Base-by-base conservation (phyloP, 768 basidiomycete species). In the Rhodotorula kratochvilovae region DNA sequence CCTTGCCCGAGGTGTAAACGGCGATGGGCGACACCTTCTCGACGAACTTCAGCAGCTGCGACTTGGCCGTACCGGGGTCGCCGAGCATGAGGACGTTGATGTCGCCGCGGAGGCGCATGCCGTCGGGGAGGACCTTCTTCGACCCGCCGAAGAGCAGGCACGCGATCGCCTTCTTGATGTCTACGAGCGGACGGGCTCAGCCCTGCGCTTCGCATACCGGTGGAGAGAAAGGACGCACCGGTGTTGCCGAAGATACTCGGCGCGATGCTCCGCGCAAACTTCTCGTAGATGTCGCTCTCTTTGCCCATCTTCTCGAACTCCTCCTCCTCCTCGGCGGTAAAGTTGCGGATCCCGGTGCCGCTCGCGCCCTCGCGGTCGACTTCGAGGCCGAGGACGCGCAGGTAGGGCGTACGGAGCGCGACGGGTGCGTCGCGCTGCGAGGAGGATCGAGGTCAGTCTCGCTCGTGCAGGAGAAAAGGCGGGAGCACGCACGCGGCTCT, bases 1-100 rank as follows among this genome's bases (percentile, higher is more conserved):
- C 96, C 79, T 99, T 99, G 8, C 96, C 96, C 27, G 94, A 96
- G 0, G 96, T 98, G 80, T 99, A 98, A 1, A 99, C 96, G 1
- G 95, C 91, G 71, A 98, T 94, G 0, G 96, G 96, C 1, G 96
- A 93, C 58, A 97, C 88, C 83, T 98, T 99, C 80, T 99, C 96
- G 21, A 98, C 96, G 75, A 99, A 99, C 78, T 99, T 99, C 71
- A 99, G 87, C 76, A 99, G 83, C 78, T 99, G 96, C 82, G 89
- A 91, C 81, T 99, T 99, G 31, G 96, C 96, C 23, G 96, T 98
- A 82, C 96, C 96, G 15, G 96, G 96, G 80, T 99, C 96, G 80
- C 96, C 96, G 39, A 99, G 86, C 36, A 98, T 81, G 17, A 99
- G 82, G 29, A 99, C 96, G 79, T 99, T 99, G 79, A 99, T 98